Conservation (phyloP, 371 early-diverging fungal genomes). For the Zychaea mexicana region DNA sequence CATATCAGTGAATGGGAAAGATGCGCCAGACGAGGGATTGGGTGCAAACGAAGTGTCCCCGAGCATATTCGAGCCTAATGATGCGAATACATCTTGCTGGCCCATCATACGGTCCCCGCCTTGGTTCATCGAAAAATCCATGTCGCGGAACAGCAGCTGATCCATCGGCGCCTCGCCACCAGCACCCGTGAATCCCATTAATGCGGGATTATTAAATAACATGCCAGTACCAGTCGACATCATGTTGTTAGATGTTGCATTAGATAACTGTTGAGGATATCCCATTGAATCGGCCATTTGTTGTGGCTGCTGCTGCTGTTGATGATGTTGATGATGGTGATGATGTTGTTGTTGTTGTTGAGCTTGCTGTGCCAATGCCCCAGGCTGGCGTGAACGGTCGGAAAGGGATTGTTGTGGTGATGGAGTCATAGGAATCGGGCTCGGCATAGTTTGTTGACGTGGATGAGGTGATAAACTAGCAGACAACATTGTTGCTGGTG, state of each 20-base stretch:
- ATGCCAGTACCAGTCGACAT: constrained; percentile 5
- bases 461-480: constrained; percentile 2
- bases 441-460: constrained; percentile 10
- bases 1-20: constrained; percentile 13
- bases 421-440: constrained; percentile 9
- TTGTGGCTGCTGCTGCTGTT: not conserved
- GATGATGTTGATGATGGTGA: constrained; percentile 1
- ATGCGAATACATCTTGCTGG: constrained; percentile 17
- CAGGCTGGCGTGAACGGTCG: constrained; percentile 1
- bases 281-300: constrained; percentile 3
- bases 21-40: not conserved
- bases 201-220: constrained; percentile 11
- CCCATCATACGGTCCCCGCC: constrained; percentile 4
- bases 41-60: constrained; percentile 6
- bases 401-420: constrained; percentile 12
- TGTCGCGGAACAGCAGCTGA: constrained; percentile 13
- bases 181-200: constrained; percentile 11
- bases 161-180: constrained; percentile 9
- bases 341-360: constrained; percentile 2
- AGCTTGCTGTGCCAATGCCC: not conserved
- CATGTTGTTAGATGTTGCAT: constrained; percentile 4
- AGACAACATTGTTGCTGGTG: not conserved
- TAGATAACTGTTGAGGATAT: constrained; percentile 1
- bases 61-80: constrained; percentile 9
- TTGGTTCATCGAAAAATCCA: constrained; percentile 13